Conservation (phyloP, 768 basidiomycete genomes). For the Tricholoma hemisulphureum region DNA sequence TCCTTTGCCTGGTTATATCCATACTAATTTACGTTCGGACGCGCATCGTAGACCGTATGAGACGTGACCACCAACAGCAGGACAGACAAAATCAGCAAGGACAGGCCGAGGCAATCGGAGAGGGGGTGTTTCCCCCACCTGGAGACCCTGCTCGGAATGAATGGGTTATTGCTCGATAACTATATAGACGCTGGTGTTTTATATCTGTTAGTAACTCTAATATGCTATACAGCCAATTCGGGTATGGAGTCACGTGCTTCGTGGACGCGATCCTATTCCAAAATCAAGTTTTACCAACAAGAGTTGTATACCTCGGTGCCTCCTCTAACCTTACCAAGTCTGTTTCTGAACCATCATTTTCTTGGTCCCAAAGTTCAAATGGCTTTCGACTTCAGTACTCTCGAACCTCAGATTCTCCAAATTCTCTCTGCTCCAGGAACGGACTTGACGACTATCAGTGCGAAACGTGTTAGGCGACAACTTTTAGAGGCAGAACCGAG, state of each 20-base stretch:
- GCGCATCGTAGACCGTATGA: constrained; percentile 69
- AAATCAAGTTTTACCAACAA: neutral
- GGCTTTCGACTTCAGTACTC: constrained; percentile 50
- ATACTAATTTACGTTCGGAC: constrained; percentile 77
- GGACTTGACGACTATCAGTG: constrained; percentile 78
- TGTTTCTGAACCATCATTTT: constrained; percentile 16
- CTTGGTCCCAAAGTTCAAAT: constrained; percentile 31
- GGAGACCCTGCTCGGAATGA: constrained; percentile 65
- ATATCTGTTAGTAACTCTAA: neutral
- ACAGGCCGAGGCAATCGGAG: constrained; percentile 33
- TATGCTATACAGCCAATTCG: neutral
- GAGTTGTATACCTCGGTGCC: neutral
- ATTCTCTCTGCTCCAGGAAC: constrained; percentile 77
- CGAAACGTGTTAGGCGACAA: constrained; percentile 84
- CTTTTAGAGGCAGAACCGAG: constrained; percentile 52
- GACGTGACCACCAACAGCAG: constrained; percentile 56
- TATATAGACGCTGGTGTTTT: constrained; percentile 20
- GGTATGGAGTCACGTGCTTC: constrained; percentile 20
- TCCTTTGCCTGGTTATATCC: constrained; percentile 71
- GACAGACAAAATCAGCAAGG: constrained; percentile 44
- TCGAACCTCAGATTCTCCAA: constrained; percentile 60
- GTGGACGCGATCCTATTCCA: constrained; percentile 11
- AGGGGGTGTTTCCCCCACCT: constrained; percentile 58
- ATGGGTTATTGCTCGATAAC: constrained; percentile 60
- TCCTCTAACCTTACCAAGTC: constrained; percentile 3